Evolutionary conservation across 2,329 filamentous ascomycete species (phyloP).

Genomic region (Fusarium sambucinum): DNA sequence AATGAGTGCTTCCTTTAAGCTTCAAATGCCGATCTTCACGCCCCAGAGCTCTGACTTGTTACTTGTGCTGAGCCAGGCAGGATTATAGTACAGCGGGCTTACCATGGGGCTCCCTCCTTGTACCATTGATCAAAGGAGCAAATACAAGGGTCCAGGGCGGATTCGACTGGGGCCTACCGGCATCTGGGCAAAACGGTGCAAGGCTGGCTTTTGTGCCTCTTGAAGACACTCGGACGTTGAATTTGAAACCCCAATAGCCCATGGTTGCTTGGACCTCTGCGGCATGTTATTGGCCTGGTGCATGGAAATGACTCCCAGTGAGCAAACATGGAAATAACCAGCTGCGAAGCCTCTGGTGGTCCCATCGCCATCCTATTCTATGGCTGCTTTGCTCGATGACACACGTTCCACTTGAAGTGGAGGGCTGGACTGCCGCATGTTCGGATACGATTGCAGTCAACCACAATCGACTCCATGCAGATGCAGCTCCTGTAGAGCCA

Average conservation of each 20-base stretch:
- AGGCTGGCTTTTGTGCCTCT: conserved; percentile 3
- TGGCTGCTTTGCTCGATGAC: conserved; percentile 37
- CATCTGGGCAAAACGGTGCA: neutral
- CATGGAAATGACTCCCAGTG: conserved; percentile 9
- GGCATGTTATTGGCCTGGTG: conserved; percentile 14
- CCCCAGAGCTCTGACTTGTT: conserved; percentile 39
- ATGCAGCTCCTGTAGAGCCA: conserved; percentile 41
- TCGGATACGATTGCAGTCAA: conserved; percentile 42
- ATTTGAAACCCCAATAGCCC: conserved; percentile 6
- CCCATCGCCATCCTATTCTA: conserved; percentile 36
- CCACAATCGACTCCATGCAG: conserved; percentile 33
- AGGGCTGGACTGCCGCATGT: conserved; percentile 45
- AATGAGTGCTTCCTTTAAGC: conserved; percentile 32
- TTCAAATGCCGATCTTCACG: conserved; percentile 44
- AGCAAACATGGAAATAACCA: conserved; percentile 32
- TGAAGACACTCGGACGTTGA: neutral
- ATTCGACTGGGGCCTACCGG: neutral
- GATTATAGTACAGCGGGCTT: conserved; percentile 38
- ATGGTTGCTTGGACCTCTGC: conserved; percentile 3
- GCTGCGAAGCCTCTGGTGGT: conserved; percentile 32
- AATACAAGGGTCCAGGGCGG: neutral
- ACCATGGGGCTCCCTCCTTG: conserved; percentile 27
- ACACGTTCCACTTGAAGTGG: conserved; percentile 48
- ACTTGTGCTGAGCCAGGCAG: conserved; percentile 35
- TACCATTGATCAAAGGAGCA: conserved; percentile 22